A percentile compares a stretch with the other conserved stretches of the same genome.
Conservation (phyloP, 306 rosid genomes). For the Cicer arietinum region DNA sequence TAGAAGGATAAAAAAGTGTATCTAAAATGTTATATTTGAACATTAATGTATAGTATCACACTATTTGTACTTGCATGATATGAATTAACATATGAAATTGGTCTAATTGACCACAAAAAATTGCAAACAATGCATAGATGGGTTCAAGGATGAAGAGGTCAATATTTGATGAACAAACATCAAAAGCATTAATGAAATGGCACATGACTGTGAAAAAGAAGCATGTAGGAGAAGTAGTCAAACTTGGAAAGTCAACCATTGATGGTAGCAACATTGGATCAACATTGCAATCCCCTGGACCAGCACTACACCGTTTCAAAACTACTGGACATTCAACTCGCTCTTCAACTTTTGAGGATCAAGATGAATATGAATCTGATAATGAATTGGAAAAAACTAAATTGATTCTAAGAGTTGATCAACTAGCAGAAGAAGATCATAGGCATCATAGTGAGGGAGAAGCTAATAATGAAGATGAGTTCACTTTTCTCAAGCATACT, state of each 20-base stretch:
- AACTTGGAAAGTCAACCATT: conserved; percentile 53
- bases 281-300: conserved; percentile 51
- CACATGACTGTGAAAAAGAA: conserved; percentile 74
- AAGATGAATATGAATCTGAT: conserved; percentile 51
- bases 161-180: conserved; percentile 88
- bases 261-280: conserved; percentile 62
- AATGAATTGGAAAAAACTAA: conserved; percentile 45
- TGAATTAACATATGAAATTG: not conserved
- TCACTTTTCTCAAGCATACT: conserved; percentile 54
- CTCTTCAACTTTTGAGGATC: conserved; percentile 47
- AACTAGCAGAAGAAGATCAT: conserved; percentile 41
- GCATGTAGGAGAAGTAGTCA: conserved; percentile 36
- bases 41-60: not conserved
- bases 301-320: conserved; percentile 71
- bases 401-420: conserved; percentile 55
- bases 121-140: conserved; percentile 59
- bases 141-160: conserved; percentile 81
- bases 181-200: conserved; percentile 84
- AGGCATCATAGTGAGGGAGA: conserved; percentile 42
- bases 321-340: conserved; percentile 72
- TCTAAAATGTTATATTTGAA: not conserved
- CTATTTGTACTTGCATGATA: not conserved
- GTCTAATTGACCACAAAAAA: not conserved
- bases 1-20: too few relatives aligned
- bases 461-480: conserved; percentile 48